Evolutionary conservation across 768 basidiomycete genomes (phyloP).

Genomic region (Dacryopinax primogenitus): DNA sequence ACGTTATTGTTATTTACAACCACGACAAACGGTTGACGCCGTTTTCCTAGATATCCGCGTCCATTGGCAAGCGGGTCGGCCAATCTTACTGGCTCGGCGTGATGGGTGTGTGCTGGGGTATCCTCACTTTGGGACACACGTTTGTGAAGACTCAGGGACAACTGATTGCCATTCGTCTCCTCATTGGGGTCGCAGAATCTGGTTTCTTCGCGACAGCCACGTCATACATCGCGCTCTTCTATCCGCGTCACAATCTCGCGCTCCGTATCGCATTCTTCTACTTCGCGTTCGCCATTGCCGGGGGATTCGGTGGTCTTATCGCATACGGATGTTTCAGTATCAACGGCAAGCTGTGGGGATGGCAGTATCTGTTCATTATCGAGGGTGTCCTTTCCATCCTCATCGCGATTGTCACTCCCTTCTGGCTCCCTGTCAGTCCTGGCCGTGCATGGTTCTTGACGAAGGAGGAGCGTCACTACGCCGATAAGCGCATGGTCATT

Average conservation of each 20-base stretch:
- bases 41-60: background rate
- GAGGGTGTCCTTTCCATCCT: background rate
- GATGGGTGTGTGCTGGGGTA: background rate
- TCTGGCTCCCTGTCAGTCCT: background rate
- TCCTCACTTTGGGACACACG: background rate
- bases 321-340: background rate
- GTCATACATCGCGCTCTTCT: background rate
- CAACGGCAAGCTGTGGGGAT: constrained; percentile 1
- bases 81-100: constrained; percentile 5
- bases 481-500: background rate
- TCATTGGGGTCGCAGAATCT: background rate
- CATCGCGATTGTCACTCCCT: background rate
- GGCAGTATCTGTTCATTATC: constrained; percentile 7
- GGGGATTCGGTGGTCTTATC: constrained; percentile 2
- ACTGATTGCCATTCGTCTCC: background rate
- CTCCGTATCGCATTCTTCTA: background rate
- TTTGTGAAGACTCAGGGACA: background rate
- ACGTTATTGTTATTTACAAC: background rate
- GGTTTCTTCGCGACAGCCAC: constrained; percentile 2
- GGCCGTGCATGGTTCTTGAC: background rate
- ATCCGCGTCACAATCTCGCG: constrained; percentile 2
- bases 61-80: background rate
- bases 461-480: constrained; percentile 2
- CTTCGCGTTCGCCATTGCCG: constrained; percentile 4
- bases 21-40: background rate